Evolutionary conservation across 2,329 filamentous ascomycete species (phyloP), one percentile per base, ranked within the genome.

Genomic region (Rhinocladiella similis): DNA sequence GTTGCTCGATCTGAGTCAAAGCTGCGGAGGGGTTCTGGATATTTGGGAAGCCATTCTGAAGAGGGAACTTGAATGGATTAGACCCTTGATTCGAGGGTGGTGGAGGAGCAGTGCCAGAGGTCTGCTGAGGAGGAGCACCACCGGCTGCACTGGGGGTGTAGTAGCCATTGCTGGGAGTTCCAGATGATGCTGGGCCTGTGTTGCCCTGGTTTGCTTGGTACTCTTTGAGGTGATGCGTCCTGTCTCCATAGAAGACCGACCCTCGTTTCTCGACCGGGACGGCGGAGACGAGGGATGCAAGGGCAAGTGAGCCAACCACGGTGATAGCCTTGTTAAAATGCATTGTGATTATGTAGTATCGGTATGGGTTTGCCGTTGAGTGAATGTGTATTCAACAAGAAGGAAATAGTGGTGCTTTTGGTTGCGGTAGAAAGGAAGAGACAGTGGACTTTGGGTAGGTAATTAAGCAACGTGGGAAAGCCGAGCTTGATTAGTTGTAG

Each of bases 1-100:
- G 64, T 16, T 74, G 65, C 60, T 84, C 74, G 53, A 88, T 87
- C 1, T 69, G 51, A 0, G 72, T 67, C 39, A 84, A 66, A 13
- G 56, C 50, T 63, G 83, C 76, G 53, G 69, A 77, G 4, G 84
- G 83, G 5, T 76, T 69, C 33, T 53, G 53, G 55, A 70, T 77
- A 9, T 84, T 83, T 1, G 87, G 86, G 65, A 89, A 86, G 55
- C 83, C 83, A 64, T 87, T 63, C 33, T 50, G 39, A 12, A 64
- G 54, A 19, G 63, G 61, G 52, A 65, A 65, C 33, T 51, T 62
- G 60, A 60, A 62, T 5, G 59, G 54, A 38, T 58, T 59, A 29
- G 20, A 22, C 9, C 20, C 43, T 27, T 46, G 43, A 16, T 20
- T 27, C 18, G 16, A 22, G 20, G 22, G 18, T 47, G 19, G 52